Base-by-base conservation (phyloP, 345 rosid genomes). In the Balakata baccata region DNA sequence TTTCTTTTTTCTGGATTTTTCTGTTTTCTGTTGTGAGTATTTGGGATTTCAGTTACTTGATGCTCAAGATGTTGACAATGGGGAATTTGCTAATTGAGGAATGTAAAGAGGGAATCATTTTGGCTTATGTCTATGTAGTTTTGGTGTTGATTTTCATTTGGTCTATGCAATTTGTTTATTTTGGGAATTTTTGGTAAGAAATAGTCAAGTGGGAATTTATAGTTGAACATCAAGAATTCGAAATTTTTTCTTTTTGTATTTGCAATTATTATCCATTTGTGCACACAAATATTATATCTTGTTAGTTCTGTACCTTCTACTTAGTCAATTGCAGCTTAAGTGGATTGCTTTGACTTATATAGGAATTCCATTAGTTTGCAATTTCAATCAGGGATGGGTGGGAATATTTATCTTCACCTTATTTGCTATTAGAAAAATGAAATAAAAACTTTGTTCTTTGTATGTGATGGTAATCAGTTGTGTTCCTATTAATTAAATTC, bases 61-160 rank as follows among this genome's bases (percentile, higher is more conserved):
- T n/a, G n/a, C n/a, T n/a, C n/a, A n/a, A n/a, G 45, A 11, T 49
- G 51, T 47, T 22, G 3, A 58, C 18, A 14, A 38, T 47, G 22
- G 51, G 37, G 46, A 52, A 11, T 8, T 2, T 61, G 58, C 74
- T 80, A 10, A 69, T 70, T 67, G 62, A 61, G 79, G 59, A 49
- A 20, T 47, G 22, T 37, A 64, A 57, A 54, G 11, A 11, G 45
- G 53, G 22, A 3, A 68, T 1, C 74, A 45, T 22, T 69, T 49
- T 64, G n/a, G 68, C 29, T 2, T 66, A 12, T n/a, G 22, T 49
- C 3, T 43, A 64, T 18, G 20, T 56, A 11, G 10, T 68, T 20
- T 68, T 57, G 37, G 20, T 61, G 51, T 56, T 5, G 13, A 41
- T 23, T 79, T 76, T 68, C 16, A 34, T 60, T 20, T 46, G 49